Conservation (phyloP, 768 basidiomycete species). For the Russula emetica region DNA sequence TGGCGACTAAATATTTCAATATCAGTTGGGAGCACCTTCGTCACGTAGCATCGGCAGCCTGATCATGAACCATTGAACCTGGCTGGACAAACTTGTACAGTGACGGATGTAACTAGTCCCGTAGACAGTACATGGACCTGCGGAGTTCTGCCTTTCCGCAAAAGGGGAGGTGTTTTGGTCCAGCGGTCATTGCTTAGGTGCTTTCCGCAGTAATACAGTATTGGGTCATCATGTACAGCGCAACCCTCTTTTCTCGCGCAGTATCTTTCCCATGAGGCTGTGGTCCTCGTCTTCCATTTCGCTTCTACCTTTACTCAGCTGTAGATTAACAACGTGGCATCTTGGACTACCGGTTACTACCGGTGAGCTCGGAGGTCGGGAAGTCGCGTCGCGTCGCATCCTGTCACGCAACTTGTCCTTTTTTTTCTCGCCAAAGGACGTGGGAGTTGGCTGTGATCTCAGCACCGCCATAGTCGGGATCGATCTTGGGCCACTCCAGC, state of each 20-base stretch:
- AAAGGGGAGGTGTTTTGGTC: neutral
- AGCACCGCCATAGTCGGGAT: constrained; percentile 23
- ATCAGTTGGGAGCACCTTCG: neutral
- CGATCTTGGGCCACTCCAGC: constrained; percentile 10
- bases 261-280: constrained; percentile 1
- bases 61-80: too few relatives aligned
- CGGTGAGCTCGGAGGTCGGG: neutral
- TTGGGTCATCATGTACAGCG: neutral
- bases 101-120: neutral
- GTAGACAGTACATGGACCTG: neutral
- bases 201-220: neutral
- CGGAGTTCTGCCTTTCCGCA: neutral
- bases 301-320: neutral
- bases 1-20: neutral
- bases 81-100: neutral
- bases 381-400: neutral
- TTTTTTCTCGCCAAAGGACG: neutral
- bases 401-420: neutral
- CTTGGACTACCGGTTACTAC: neutral
- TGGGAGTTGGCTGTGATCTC: constrained; percentile 3
- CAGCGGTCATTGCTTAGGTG: neutral
- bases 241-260: neutral
- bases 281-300: neutral
- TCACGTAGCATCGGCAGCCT: neutral
- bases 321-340: constrained; percentile 2